These are phyloP conservation scores for Citrus sinensis DNA, from an alignment of 345 rosid species.

Conservation along the genomic window DNA sequence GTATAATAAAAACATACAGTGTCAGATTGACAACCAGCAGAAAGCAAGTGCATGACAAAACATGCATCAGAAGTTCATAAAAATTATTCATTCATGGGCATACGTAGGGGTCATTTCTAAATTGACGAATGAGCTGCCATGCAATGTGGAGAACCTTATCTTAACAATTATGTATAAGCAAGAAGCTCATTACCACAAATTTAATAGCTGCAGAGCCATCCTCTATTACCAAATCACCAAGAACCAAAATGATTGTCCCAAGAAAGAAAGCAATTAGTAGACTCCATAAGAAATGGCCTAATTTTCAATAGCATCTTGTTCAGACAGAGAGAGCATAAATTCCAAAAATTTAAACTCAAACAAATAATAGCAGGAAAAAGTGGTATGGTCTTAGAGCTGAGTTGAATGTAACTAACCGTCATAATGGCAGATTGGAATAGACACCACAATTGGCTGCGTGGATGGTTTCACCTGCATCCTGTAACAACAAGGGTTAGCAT, in stretches of 20 bases:
- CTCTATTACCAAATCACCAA: neutral
- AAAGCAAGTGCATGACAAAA: neutral
- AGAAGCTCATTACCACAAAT: neutral
- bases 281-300: neutral
- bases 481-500: constrained; percentile 17
- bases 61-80: neutral
- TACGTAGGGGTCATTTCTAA: neutral
- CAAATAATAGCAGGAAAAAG: constrained; percentile 3
- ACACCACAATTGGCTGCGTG: constrained; percentile 65
- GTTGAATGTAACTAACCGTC: constrained; percentile 56
- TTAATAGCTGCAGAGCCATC: neutral
- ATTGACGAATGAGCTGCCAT: neutral
- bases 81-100: neutral
- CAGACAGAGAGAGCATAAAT: neutral
- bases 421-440: constrained; percentile 86
- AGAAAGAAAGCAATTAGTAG: neutral
- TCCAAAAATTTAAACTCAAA: constrained; percentile 9
- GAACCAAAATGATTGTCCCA: neutral
- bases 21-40: constrained; percentile 5
- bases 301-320: neutral
- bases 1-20: neutral
- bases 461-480: constrained; percentile 88
- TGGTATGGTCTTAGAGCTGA: constrained; percentile 2
- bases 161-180: neutral
- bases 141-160: neutral